These are phyloP conservation scores for Themeda triandra DNA, from an alignment of 176 grass and related monocot species.

Conservation along the genomic window DNA sequence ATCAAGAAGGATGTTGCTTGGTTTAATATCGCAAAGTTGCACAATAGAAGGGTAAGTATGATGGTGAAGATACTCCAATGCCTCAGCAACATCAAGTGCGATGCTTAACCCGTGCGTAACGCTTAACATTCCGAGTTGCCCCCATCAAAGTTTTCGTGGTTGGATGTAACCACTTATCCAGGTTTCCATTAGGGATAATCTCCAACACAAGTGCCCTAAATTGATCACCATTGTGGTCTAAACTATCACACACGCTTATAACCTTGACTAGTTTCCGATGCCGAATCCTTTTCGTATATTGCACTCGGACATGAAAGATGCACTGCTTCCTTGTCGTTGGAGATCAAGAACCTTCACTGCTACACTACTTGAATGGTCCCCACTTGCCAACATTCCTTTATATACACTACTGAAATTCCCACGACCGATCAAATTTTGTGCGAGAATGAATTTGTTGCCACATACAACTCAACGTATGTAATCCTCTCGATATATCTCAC, in stretches of 20 bases:
- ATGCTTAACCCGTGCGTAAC: not conserved
- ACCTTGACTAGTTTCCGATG: not conserved
- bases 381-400: too few species aligned
- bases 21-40: conserved; percentile 55
- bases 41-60: not conserved
- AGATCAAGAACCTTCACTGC: too few species aligned
- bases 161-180: not conserved
- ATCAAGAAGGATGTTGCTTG: conserved; percentile 44
- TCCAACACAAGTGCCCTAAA: not conserved
- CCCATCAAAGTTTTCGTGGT: not conserved
- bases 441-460: too few species aligned
- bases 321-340: too few species aligned
- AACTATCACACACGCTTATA: not conserved
- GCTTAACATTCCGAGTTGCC: not conserved
- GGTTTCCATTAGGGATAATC: not conserved
- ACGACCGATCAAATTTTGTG: too few species aligned
- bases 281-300: not conserved
- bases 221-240: not conserved
- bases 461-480: not conserved
- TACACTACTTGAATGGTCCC: too few species aligned
- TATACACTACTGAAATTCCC: too few species aligned
- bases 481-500: not conserved
- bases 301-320: too few species aligned
- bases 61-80: not conserved
- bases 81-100: not conserved